These are phyloP conservation scores for Salix udensis DNA, from an alignment of 345 rosid genomes.

Conservation along the genomic window DNA sequence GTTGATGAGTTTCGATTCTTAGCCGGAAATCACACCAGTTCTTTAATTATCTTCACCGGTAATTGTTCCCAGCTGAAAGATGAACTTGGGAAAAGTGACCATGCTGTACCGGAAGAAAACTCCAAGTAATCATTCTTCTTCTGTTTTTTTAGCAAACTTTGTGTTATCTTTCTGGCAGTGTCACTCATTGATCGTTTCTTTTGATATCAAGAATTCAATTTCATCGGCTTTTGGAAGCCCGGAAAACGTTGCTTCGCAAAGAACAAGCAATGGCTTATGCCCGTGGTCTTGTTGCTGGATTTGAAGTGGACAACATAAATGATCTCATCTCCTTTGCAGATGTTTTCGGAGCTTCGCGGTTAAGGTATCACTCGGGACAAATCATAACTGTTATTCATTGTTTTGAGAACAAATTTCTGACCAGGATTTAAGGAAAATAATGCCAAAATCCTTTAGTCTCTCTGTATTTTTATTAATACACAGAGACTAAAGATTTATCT, in stretches of 20 bases:
- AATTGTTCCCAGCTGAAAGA: slow-evolving; percentile 30
- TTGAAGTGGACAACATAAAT: slow-evolving; percentile 57
- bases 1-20: background rate
- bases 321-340: slow-evolving; percentile 74
- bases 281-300: slow-evolving; percentile 78
- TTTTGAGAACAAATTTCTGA: background rate
- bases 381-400: background rate
- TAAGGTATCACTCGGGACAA: slow-evolving; percentile 38
- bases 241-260: slow-evolving; percentile 57
- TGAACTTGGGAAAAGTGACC: slow-evolving; percentile 37
- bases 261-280: slow-evolving; percentile 93
- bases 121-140: slow-evolving; percentile 50
- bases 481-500: too few species aligned
- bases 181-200: slow-evolving; percentile 22
- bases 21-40: background rate
- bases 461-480: background rate
- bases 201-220: slow-evolving; percentile 55
- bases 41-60: slow-evolving; percentile 3
- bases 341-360: slow-evolving; percentile 73
- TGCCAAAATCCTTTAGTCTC: background rate
- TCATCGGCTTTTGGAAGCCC: slow-evolving; percentile 64
- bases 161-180: background rate
- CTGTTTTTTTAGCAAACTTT: background rate
- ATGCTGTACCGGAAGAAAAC: slow-evolving; percentile 46
- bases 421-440: background rate